phyloP scores from a whole-genome alignment of 805 yeast species.

The Schwanniomyces vanrijiae region DNA sequence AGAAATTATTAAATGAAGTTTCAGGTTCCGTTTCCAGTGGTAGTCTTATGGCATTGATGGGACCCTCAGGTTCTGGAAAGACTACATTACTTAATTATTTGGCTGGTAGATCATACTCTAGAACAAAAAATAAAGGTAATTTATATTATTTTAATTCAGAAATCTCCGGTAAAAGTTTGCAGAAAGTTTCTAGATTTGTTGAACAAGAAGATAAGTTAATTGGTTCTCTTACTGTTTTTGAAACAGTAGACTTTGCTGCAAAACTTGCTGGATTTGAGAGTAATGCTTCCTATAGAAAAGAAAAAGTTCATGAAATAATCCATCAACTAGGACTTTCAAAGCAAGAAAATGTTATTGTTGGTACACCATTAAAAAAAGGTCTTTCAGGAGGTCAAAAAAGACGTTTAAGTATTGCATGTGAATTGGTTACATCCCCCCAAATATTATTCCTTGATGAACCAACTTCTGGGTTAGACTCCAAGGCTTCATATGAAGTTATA shows the following conservation, averaged over 20 bases:
- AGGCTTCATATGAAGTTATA: slow-evolving; percentile 45
- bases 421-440: slow-evolving; percentile 41
- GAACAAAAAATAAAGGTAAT: slow-evolving; percentile 19
- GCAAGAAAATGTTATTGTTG: slow-evolving; percentile 15
- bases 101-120: slow-evolving; percentile 22
- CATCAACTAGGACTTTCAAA: slow-evolving; percentile 13
- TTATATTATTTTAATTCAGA: slow-evolving; percentile 35
- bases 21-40: slow-evolving; percentile 87
- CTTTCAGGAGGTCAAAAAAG: slow-evolving; percentile 42
- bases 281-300: slow-evolving; percentile 3
- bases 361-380: slow-evolving; percentile 62
- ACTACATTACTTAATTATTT: slow-evolving; percentile 47
- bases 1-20: slow-evolving; percentile 55
- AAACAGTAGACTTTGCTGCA: slow-evolving; percentile 14
- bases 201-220: slow-evolving; percentile 23
- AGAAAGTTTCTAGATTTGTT: slow-evolving; percentile 23
- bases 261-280: slow-evolving; percentile 4
- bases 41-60: slow-evolving; percentile 73
- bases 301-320: slow-evolving; percentile 11
- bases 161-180: slow-evolving; percentile 23
- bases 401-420: slow-evolving; percentile 43
- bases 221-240: slow-evolving; percentile 20
- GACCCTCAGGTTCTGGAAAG: slow-evolving; percentile 49
- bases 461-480: slow-evolving; percentile 45
- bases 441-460: slow-evolving; percentile 43